Evolutionary conservation across 176 grass and related monocot species (phyloP).

Genomic region (Urochloa ruziziensis): DNA sequence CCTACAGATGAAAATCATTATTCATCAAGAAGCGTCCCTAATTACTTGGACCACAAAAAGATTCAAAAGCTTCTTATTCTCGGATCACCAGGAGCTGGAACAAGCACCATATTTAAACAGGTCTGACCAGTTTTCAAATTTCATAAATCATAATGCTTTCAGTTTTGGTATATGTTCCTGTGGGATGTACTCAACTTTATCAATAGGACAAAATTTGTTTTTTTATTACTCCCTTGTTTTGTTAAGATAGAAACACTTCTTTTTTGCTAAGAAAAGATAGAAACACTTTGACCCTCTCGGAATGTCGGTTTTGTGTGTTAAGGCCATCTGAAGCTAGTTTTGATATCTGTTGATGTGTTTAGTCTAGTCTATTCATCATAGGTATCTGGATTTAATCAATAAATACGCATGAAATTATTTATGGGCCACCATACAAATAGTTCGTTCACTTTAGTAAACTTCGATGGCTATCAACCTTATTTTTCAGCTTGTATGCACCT

Average conservation of each 20-base stretch:
- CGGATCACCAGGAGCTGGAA: constrained; percentile 78
- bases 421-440: not conserved
- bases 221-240: not conserved
- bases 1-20: constrained; percentile 58
- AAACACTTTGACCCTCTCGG: not conserved
- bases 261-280: too few species aligned
- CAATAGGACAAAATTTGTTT: not conserved
- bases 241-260: constrained; percentile 2
- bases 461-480: not conserved
- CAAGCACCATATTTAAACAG: constrained; percentile 98
- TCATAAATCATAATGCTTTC: not conserved
- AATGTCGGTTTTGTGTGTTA: not conserved
- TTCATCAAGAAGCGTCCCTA: constrained; percentile 53
- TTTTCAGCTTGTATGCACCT: constrained; percentile 9
- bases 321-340: not conserved
- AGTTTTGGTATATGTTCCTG: constrained; percentile 7
- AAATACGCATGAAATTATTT: not conserved
- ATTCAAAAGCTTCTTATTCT: constrained; percentile 89
- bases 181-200: not conserved
- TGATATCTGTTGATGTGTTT: not conserved
- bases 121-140: constrained; percentile 32
- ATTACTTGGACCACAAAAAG: constrained; percentile 85
- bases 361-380: constrained; percentile 6
- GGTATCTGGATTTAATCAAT: constrained; percentile 1
- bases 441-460: not conserved